These are phyloP conservation scores for Juncus effusus DNA, from an alignment of 176 grass and related monocot genomes.

Conservation along the genomic window DNA sequence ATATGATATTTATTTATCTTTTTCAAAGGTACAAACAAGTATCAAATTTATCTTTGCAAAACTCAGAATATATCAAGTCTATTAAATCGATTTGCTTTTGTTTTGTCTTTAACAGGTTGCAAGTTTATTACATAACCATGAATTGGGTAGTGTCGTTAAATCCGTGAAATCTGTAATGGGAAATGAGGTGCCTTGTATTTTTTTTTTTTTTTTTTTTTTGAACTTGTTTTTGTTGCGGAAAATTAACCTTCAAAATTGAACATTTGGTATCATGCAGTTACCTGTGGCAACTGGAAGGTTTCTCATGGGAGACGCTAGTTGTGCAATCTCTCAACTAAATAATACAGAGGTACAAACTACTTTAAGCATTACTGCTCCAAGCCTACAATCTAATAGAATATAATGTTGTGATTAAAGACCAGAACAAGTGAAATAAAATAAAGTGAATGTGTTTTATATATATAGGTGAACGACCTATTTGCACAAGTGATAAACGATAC, in stretches of 20 bases:
- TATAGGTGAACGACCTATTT: slow-evolving; percentile 80
- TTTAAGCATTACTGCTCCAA: not conserved
- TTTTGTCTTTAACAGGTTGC: slow-evolving; percentile 54
- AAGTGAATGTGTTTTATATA: not conserved
- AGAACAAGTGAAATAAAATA: slow-evolving; percentile 13
- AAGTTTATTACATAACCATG: slow-evolving; percentile 97
- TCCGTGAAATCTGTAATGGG: slow-evolving; percentile 94
- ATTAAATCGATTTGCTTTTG: not conserved
- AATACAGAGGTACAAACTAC: slow-evolving; percentile 66
- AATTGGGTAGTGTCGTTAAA: slow-evolving; percentile 79
- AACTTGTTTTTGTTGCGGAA: not conserved
- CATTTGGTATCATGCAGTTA: slow-evolving; percentile 51
- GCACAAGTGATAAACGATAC: slow-evolving; percentile 81
- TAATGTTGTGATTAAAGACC: not conserved
- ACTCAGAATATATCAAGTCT: no score
- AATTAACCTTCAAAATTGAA: no score
- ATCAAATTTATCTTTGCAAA: no score
- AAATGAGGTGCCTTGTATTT: slow-evolving; percentile 59
- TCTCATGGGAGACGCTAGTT: slow-evolving; percentile 83
- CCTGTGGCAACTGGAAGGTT: slow-evolving; percentile 90
- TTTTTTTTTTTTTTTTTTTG: not conserved
- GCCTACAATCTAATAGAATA: not conserved
- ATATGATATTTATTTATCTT: no score
- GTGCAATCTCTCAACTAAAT: slow-evolving; percentile 80
- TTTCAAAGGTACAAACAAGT: no score